Percentiles rank a stretch among this genome's conserved stretches.
These are phyloP conservation scores for Scortechinia acanthostroma DNA, from an alignment of 2,329 filamentous ascomycete species.

Conservation along the genomic window DNA sequence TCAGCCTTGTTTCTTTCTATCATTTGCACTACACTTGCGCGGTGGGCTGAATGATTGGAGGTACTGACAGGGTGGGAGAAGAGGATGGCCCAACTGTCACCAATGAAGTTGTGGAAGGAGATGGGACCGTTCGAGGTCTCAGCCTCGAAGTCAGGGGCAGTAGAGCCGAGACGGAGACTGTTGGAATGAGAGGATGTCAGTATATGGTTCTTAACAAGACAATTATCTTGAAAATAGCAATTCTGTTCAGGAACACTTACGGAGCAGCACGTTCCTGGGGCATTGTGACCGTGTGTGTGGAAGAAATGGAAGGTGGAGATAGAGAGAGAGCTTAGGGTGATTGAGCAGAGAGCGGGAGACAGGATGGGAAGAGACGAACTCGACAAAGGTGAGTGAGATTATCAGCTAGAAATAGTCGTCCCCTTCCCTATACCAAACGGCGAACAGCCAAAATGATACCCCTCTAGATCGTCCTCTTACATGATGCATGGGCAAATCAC, in stretches of 20 bases:
- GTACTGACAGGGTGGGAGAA: constrained; percentile 83
- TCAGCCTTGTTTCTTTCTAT: no score
- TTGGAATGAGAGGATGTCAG: no score
- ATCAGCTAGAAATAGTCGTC: no score
- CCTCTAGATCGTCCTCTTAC: background rate
- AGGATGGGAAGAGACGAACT: no score
- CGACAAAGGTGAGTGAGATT: no score
- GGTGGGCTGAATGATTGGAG: no score
- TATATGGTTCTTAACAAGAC: no score
- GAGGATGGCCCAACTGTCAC: constrained; percentile 72
- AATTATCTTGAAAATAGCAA: no score
- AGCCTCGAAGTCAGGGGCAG: constrained; percentile 76
- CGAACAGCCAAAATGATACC: background rate
- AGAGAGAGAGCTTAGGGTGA: background rate
- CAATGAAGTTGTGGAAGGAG: constrained; percentile 77
- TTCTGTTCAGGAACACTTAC: background rate
- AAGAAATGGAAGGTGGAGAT: background rate
- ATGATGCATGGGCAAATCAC: no score
- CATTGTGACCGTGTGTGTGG: background rate
- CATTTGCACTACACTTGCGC: no score
- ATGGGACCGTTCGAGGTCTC: constrained; percentile 73
- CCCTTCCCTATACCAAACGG: background rate
- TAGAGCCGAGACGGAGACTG: constrained; percentile 57
- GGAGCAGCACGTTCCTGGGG: background rate
- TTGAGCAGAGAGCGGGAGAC: no score